Conservation (phyloP, 2,329 filamentous ascomycete genomes). For the Allantophomopsis lycopodina region DNA sequence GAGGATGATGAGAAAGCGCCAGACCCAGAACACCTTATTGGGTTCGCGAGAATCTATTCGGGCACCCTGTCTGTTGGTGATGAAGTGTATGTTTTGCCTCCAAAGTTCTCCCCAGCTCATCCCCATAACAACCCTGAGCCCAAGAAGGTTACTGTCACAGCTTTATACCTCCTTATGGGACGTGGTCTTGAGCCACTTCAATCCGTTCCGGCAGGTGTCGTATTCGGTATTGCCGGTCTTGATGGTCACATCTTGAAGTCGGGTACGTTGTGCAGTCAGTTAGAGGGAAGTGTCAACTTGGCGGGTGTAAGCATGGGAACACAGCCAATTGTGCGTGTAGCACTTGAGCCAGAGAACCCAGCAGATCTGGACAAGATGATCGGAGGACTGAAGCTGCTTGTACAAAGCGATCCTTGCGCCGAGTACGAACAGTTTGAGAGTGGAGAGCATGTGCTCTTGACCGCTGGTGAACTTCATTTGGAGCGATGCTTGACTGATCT, state of each 20-base stretch:
- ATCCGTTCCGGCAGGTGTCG: slow-evolving; percentile 81
- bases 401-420: slow-evolving; percentile 90
- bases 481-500: slow-evolving; percentile 91
- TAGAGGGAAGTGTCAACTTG: slow-evolving; percentile 79
- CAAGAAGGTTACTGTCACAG: slow-evolving; percentile 71
- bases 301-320: slow-evolving; percentile 71
- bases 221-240: slow-evolving; percentile 88
- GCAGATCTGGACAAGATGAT: slow-evolving; percentile 93
- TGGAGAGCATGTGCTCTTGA: slow-evolving; percentile 89
- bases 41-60: slow-evolving; percentile 88
- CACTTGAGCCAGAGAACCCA: slow-evolving; percentile 85
- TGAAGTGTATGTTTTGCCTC: slow-evolving; percentile 77
- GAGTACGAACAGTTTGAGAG: slow-evolving; percentile 88
- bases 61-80: slow-evolving; percentile 84
- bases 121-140: slow-evolving; percentile 62
- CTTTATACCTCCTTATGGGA: slow-evolving; percentile 93
- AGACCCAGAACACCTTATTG: slow-evolving; percentile 80
- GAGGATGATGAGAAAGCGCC: slow-evolving; percentile 39
- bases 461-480: slow-evolving; percentile 86
- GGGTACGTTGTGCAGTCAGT: slow-evolving; percentile 78
- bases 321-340: slow-evolving; percentile 88
- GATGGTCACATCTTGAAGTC: slow-evolving; percentile 93
- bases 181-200: slow-evolving; percentile 70
- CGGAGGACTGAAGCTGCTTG: slow-evolving; percentile 68
- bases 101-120: slow-evolving; percentile 79